Base-by-base conservation (phyloP, 441 rosid genomes). In the Croton setiger region DNA sequence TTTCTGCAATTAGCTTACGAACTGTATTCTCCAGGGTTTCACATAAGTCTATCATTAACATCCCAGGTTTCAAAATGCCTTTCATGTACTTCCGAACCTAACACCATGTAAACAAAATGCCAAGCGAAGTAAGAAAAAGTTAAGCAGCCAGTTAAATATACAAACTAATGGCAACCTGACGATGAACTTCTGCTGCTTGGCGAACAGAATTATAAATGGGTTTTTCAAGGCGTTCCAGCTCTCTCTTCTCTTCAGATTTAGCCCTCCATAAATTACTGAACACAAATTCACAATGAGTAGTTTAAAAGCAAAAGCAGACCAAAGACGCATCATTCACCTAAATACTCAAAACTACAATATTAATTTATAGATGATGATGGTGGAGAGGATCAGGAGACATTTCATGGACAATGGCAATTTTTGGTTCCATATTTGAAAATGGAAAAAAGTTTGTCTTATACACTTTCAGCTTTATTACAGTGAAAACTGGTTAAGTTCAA, bases 181-280 rank as follows among this genome's bases (percentile, higher is more conserved):
- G 92, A 84, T 92, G 99, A 75, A 92, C 98, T 88, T 92, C 99
- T 12, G 99, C 99, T 41, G 98, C 99, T 68, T 83, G 98, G 33
- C 93, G 98, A 70, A 89, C 87, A 43, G 98, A 91, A 83, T 88
- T 95, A 69, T 92, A 89, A 23, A 82, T 83, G 53, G 97, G 98
- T 72, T 89, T 90, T 74, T 92, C 80, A 67, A 85, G 83, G 66
- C 95, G 96, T 83, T 95, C 97, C 76, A 90, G 71, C 72, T 90
- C 96, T 79, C 96, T 85, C 81, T 94, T 94, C 86, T 95, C 99
- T 76, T 92, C 98, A 67, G 99, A 95, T 4, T 97, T 92, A 51
- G 85, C 79, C 85, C 97, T 90, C 98, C 99, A 95, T 52, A 92
- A 65, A 79, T 92, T 95, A 81, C 99, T 94, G 74, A 60, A 60